Conservation (phyloP, 768 basidiomycete genomes). For the Trametopsis cervina region DNA sequence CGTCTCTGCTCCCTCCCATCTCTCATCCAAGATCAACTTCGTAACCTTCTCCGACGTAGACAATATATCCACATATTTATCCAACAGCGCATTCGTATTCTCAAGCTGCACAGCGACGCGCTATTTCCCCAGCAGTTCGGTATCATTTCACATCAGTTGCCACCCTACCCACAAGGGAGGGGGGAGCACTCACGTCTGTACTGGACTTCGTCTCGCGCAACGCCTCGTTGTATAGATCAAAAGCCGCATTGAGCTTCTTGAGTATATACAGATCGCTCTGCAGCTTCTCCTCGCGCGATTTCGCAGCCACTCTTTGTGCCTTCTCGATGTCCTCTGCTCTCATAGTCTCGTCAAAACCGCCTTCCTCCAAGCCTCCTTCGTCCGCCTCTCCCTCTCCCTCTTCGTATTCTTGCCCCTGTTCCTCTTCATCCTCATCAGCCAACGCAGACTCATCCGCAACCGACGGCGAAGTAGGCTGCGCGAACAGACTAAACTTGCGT, state of each 20-base stretch:
- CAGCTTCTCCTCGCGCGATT: slow-evolving; percentile 61
- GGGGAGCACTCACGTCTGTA: slow-evolving; percentile 50
- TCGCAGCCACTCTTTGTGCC: slow-evolving; percentile 23
- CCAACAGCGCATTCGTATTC: slow-evolving; percentile 66
- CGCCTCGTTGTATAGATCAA: slow-evolving; percentile 63
- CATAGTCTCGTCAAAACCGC: slow-evolving; percentile 20
- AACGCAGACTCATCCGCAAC: slow-evolving; percentile 16
- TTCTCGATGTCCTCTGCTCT: slow-evolving; percentile 21
- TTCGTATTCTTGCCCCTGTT: no score
- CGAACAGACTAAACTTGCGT: slow-evolving; percentile 26
- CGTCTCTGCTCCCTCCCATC: slow-evolving; percentile 68
- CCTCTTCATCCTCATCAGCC: slow-evolving; percentile 13
- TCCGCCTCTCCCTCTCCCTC: no score
- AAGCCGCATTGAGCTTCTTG: slow-evolving; percentile 64
- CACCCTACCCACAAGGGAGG: background rate
- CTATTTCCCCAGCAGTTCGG: slow-evolving; percentile 26
- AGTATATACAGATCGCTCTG: slow-evolving; percentile 68
- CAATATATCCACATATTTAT: slow-evolving; percentile 67
- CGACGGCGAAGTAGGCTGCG: slow-evolving; percentile 16
- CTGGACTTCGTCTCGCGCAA: slow-evolving; percentile 54
- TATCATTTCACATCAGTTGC: no score
- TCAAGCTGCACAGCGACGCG: slow-evolving; percentile 59
- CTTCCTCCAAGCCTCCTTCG: slow-evolving; percentile 8
- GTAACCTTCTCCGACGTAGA: slow-evolving; percentile 64
- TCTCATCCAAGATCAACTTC: slow-evolving; percentile 66